These are phyloP conservation scores for Coemansia linderi DNA, from an alignment of 371 early-diverging fungal species.

Conservation along the genomic window DNA sequence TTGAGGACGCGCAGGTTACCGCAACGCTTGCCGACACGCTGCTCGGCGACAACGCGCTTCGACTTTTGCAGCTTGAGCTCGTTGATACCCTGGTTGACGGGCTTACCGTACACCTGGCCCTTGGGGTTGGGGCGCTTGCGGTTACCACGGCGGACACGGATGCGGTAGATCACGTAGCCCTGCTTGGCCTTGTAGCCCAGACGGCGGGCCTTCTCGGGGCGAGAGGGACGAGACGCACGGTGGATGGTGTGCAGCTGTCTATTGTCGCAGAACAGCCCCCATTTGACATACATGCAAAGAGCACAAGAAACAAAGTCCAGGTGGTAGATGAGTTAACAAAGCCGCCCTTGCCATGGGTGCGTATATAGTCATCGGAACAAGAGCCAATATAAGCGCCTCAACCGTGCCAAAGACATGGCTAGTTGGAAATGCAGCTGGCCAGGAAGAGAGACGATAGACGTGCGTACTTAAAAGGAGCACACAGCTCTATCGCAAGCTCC, in stretches of 20 bases:
- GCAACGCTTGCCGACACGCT: constrained; percentile 95
- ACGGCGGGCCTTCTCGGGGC: constrained; percentile 98
- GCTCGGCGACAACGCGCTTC: constrained; percentile 92
- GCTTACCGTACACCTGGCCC: constrained; percentile 98
- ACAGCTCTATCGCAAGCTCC: neutral
- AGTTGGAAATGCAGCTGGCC: constrained; percentile 49
- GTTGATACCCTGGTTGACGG: constrained; percentile 94
- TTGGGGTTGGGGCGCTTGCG: constrained; percentile 95
- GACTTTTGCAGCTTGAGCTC: constrained; percentile 96
- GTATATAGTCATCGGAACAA: constrained; percentile 49
- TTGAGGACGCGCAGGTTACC: constrained; percentile 95
- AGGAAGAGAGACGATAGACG: neutral
- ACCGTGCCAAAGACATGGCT: constrained; percentile 34
- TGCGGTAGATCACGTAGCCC: constrained; percentile 97
- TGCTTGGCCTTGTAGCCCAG: constrained; percentile 99
- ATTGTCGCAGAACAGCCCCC: constrained; percentile 3
- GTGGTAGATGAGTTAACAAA: constrained; percentile 36
- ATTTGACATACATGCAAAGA: constrained; percentile 13
- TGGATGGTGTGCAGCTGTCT: constrained; percentile 96
- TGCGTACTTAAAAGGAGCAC: no score
- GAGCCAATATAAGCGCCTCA: constrained; percentile 55
- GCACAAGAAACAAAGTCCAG: neutral
- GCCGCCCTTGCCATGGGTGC: constrained; percentile 36
- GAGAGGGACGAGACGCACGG: constrained; percentile 96
- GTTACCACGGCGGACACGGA: constrained; percentile 98